phyloP scores from a whole-genome alignment of 805 yeast genomes.

The Candida andamanensis region DNA sequence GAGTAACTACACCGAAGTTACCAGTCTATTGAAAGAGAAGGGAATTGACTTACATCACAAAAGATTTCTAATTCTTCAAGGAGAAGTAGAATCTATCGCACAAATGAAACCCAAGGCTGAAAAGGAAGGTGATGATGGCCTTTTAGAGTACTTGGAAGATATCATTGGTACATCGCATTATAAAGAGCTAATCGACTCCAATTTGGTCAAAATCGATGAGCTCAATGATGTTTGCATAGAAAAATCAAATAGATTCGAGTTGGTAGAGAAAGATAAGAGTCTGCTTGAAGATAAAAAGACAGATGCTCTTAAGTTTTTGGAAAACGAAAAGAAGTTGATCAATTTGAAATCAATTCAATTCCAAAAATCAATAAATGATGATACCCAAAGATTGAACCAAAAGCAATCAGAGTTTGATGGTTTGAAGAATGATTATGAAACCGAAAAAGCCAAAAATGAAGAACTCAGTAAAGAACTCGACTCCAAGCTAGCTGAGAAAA shows the following conservation, averaged over 20 bases:
- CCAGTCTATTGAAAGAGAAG: constrained; percentile 62
- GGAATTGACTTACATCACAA: constrained; percentile 96
- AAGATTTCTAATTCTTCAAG: constrained; percentile 89
- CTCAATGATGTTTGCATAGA: constrained; percentile 76
- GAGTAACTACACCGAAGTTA: constrained; percentile 75
- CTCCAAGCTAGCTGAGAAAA: constrained; percentile 28
- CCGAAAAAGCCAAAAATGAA: constrained; percentile 22
- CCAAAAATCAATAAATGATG: constrained; percentile 46
- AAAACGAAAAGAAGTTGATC: constrained; percentile 56
- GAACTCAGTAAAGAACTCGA: constrained; percentile 20
- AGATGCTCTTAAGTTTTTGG: constrained; percentile 62
- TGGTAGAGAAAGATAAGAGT: constrained; percentile 73
- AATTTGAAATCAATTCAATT: constrained; percentile 49
- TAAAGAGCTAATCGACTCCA: constrained; percentile 68
- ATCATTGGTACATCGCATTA: constrained; percentile 91
- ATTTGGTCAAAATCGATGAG: constrained; percentile 57
- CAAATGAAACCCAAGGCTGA: constrained; percentile 99
- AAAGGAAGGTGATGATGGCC: constrained; percentile 84
- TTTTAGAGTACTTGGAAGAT: constrained; percentile 91
- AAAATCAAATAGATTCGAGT: constrained; percentile 71
- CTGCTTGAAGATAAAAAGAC: constrained; percentile 61
- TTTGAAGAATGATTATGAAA: constrained; percentile 32
- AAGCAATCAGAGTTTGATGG: constrained; percentile 28
- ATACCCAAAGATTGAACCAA: constrained; percentile 34
- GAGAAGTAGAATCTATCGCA: constrained; percentile 97